phyloP scores from a whole-genome alignment of 2,329 filamentous ascomycete species.

The Ophiosphaerella narmari region DNA sequence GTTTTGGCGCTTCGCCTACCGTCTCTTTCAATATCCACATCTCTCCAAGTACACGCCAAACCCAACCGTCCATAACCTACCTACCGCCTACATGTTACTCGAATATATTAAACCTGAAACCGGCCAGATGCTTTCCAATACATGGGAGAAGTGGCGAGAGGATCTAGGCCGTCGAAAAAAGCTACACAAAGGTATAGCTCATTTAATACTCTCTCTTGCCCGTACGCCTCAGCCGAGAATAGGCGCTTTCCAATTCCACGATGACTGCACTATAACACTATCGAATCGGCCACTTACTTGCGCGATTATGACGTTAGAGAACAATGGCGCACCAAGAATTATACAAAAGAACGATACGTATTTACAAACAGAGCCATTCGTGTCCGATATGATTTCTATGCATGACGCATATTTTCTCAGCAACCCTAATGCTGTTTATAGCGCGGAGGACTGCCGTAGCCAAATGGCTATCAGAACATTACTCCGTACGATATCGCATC shows the following conservation, averaged over 20 bases:
- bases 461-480: conserved; percentile 31
- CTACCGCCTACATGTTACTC: conserved; percentile 2
- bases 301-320: conserved; percentile 38
- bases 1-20: conserved; percentile 1
- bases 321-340: conserved; percentile 35
- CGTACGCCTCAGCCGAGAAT: conserved; percentile 21
- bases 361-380: conserved; percentile 17
- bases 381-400: conserved; percentile 25
- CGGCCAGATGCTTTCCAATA: conserved; percentile 3
- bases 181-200: conserved; percentile 5
- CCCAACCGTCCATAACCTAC: not conserved
- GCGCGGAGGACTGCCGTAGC: conserved; percentile 26
- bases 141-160: not conserved
- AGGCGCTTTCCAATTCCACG: conserved; percentile 26
- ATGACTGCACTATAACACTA: conserved; percentile 39
- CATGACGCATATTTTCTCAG: conserved; percentile 32
- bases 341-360: conserved; percentile 40
- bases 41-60: conserved; percentile 1
- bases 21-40: conserved; percentile 3
- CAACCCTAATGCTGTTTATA: conserved; percentile 25
- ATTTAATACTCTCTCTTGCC: conserved; percentile 27
- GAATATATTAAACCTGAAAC: conserved; percentile 1
- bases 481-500: conserved; percentile 29
- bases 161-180: conserved; percentile 1
- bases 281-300: conserved; percentile 38